Conservation (phyloP, 176 grass and related monocot species). For the Neostapfia colusana region DNA sequence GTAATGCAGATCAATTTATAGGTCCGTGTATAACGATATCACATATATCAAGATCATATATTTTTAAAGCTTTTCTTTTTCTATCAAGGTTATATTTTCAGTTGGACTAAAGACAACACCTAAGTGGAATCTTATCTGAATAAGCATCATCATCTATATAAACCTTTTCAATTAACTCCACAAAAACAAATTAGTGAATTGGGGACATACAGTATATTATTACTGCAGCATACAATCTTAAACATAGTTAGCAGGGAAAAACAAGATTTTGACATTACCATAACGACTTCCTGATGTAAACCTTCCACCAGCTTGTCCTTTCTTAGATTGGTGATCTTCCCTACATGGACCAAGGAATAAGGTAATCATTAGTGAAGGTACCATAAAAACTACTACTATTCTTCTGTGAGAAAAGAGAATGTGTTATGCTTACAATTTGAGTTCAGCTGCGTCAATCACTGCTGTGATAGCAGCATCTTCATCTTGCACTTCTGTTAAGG, state of each 20-base stretch:
- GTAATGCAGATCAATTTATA: neutral
- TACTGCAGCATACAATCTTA: neutral
- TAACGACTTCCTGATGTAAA: constrained; percentile 18
- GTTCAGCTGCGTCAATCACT: constrained; percentile 51
- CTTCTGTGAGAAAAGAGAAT: neutral
- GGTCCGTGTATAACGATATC: neutral
- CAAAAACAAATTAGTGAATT: neutral
- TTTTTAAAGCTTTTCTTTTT: neutral
- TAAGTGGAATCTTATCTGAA: neutral
- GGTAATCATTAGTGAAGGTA: constrained; percentile 12
- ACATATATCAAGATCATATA: neutral
- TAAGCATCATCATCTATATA: neutral
- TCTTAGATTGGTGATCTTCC: constrained; percentile 38
- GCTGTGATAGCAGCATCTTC: constrained; percentile 47
- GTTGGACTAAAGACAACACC: neutral
- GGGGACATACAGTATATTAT: neutral
- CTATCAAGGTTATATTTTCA: no score
- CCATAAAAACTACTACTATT: neutral
- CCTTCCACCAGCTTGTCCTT: constrained; percentile 31
- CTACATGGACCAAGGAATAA: constrained; percentile 26
- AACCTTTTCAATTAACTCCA: neutral
- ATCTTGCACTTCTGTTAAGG: constrained; percentile 45
- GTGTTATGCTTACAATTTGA: constrained; percentile 41
- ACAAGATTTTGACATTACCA: constrained; percentile 7
- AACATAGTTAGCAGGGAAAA: neutral